Evolutionary conservation across 228 moss, liverwort and hornwort genomes (phyloP).

Genomic region (Sphagnum fallax): DNA sequence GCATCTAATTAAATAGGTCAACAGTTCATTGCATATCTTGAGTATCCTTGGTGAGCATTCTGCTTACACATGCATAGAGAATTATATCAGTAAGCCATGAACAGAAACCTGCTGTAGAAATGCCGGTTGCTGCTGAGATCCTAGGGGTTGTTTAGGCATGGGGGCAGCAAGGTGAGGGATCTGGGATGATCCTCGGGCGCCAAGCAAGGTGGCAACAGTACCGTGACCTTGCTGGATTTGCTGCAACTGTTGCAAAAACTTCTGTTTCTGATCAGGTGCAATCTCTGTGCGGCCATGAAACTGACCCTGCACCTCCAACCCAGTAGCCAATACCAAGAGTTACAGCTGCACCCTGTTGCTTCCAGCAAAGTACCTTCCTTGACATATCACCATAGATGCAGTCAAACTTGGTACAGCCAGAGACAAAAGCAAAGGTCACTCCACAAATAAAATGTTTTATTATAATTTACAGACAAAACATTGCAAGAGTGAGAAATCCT

Average conservation of each 20-base stretch:
- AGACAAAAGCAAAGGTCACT: too few species aligned
- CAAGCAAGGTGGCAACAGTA: slow-evolving; percentile 49
- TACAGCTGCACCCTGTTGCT: neutral
- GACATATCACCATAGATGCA: too few species aligned
- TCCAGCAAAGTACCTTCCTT: neutral
- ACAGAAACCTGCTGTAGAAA: slow-evolving; percentile 28
- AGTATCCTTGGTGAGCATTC: too few species aligned
- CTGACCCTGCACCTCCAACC: slow-evolving; percentile 36
- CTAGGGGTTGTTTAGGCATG: slow-evolving; percentile 42
- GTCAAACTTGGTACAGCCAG: too few species aligned
- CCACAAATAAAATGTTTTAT: too few species aligned
- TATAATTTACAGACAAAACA: too few species aligned
- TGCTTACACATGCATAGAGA: too few species aligned
- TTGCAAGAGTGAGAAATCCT: too few species aligned
- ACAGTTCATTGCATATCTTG: too few species aligned
- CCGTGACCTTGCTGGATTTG: slow-evolving; percentile 72
- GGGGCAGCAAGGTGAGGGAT: slow-evolving; percentile 57
- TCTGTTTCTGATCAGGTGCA: slow-evolving; percentile 84
- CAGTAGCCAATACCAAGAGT: neutral
- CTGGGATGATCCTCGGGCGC: slow-evolving; percentile 34
- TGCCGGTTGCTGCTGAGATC: slow-evolving; percentile 39
- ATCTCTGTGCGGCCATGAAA: slow-evolving; percentile 75
- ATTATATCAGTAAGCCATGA: too few species aligned
- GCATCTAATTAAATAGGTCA: too few species aligned
- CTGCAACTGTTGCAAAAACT: slow-evolving; percentile 82